Base-by-base conservation (phyloP, 2,329 filamentous ascomycete species). In the Fusarium temperatum region DNA sequence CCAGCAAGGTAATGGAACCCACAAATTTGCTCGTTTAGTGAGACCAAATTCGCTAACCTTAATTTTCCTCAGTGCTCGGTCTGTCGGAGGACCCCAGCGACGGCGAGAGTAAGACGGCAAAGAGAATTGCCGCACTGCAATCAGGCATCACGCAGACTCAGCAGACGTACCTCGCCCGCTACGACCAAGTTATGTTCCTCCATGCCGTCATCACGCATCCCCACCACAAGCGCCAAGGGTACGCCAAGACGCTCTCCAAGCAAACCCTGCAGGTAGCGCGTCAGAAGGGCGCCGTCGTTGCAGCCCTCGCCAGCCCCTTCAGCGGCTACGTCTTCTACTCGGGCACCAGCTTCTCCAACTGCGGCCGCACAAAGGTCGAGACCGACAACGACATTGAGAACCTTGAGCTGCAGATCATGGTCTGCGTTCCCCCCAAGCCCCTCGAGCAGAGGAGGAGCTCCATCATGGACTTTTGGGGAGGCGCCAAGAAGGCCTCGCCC, bases 141-240 rank as follows among this genome's bases (percentile, higher is more conserved):
- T 59, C 54, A 32, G 72, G 69, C 56, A 74, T 74, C 18, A 60
- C 60, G 36, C 50, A 74, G 32, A 72, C 68, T 13, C 72, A 74
- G 64, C 72, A 74, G 42, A 74, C 68, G 6, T 75, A 75, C 50
- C 72, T 74, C 26, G 58, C 47, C 38, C 68, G 60, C 30, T 44
- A 74, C 39, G 59, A 55, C 24, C 58, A 75, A 28, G n/a, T 74
- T 38, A 66, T 74, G 53, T 74, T 74, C 45, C 63, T 74, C 42
- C 72, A 74, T 73, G 72, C 72, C 72, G 72, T 74, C 72, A 75
- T 74, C 64, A 74, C 72, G 42, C 72, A 74, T 57, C 72, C 72
- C 20, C 72, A 74, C 60, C 68, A 66, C 63, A 74, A 69, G 45
- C 72, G 65, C 41, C 72, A 74, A 51, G 72, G 72, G 14, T 75